A percentile compares a stretch with the other conserved stretches of the same genome.
These are phyloP conservation scores for Pittosporum tobira DNA, from an alignment of 129 eudicot species.

Conservation along the genomic window DNA sequence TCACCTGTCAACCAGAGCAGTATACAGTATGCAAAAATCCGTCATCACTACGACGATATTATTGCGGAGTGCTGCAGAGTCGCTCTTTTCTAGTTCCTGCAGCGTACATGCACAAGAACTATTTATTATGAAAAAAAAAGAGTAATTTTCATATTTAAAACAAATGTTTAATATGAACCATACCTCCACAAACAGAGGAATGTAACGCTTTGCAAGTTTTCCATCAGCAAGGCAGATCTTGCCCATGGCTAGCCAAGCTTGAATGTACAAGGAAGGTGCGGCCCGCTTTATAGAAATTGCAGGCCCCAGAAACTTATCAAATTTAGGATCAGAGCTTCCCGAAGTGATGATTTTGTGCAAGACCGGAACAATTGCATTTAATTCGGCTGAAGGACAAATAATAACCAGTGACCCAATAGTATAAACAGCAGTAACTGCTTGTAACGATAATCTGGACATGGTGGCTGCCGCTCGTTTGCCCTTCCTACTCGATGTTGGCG, in stretches of 20 bases:
- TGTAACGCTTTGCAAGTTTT: slow-evolving; percentile 86
- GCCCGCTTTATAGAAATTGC: slow-evolving; percentile 42
- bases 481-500: slow-evolving; percentile 33
- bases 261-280: slow-evolving; percentile 75
- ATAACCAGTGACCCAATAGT: slow-evolving; percentile 83
- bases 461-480: slow-evolving; percentile 32
- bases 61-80: slow-evolving; percentile 75
- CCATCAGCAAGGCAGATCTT: slow-evolving; percentile 97
- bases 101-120: slow-evolving; percentile 13
- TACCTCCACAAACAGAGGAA: slow-evolving; percentile 96
- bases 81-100: slow-evolving; percentile 93
- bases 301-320: slow-evolving; percentile 30
- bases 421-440: slow-evolving; percentile 62
- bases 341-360: slow-evolving; percentile 79
- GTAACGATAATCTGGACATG: slow-evolving; percentile 27
- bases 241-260: slow-evolving; percentile 91
- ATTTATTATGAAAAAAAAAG: neutral
- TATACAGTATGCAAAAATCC: slow-evolving; percentile 87
- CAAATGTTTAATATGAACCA: slow-evolving; percentile 5
- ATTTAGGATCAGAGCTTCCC: slow-evolving; percentile 44
- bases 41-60: slow-evolving; percentile 83
- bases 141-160: too few relatives aligned
- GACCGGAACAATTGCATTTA: slow-evolving; percentile 46
- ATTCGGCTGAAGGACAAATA: slow-evolving; percentile 61
- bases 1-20: slow-evolving; percentile 95